Evolutionary conservation across 2,329 filamentous ascomycete species (phyloP), one percentile per base, ranked within the genome.

Genomic region (Penicillium rolfsii): DNA sequence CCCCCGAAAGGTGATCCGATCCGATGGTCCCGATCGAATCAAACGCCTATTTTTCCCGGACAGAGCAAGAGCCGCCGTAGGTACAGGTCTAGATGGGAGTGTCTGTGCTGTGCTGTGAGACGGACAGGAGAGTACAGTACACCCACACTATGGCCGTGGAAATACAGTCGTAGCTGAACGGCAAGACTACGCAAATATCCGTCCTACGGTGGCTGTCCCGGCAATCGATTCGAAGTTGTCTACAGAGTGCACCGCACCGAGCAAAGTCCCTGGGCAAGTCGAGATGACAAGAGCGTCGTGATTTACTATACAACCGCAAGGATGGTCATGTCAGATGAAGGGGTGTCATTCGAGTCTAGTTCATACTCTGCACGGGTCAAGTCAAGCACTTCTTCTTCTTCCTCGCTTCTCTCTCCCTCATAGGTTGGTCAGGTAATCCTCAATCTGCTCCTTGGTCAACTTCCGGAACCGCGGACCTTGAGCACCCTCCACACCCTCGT

Each of bases 371-470:
- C 22, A 28, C n/a, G 9, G 38, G n/a, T 28, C 9, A 35, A 52
- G n/a, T 28, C 9, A 35, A 52, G 48, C 30, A 19, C 36, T 8
- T 41, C 30, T 12, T 41, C n/a, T n/a, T 8, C 4, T 16, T 22
- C 19, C 11, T 8, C 4, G 9, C 46, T 48, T 54, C 65, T 68
- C n/a, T 38, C 33, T 22, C n/a, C 63, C 70, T 88, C 85, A 98
- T 86, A 99, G 87, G 86, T 97, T 98, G 79, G 95, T 98, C 79
- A 99, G 83, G 83, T 99, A 99, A 80, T 99, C 95, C 84, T 99
- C 95, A 75, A 99, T 98, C 83, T 99, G 95, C 81, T 97, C 92
- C 74, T 96, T 93, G 73, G 87, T 97, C 79, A 99, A 83, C 85
- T 97, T 79, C 64, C 78, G 74, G 68, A 81, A 77, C 45, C 78